Evolutionary conservation across 2,329 filamentous ascomycete species (phyloP), one percentile per base, ranked within the genome.

Genomic region (Nothophaeocryptopus gaeumannii): DNA sequence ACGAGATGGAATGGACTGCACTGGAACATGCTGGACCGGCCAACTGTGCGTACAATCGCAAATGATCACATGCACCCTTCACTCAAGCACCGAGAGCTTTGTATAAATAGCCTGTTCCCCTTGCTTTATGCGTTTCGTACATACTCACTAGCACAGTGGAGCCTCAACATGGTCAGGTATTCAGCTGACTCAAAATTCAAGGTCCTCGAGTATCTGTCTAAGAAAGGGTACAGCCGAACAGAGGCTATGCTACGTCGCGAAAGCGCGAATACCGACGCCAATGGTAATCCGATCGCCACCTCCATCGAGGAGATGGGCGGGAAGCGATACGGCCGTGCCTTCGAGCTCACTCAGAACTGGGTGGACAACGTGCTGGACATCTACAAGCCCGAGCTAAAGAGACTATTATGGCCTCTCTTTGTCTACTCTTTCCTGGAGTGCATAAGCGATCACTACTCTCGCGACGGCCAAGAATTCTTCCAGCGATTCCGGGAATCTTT

Each of bases 151-250:
- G 20, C 20, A 26, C 20, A 26, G 20, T 7, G 7, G 20, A 4
- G 4, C 20, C 7, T 39, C 39, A 49, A 11, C 39, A 51, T 50
- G 45, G 33, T 35, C 9, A 45, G 29, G 26, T 8, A 42, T 16
- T 32, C 51, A 38, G 41, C 57, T 62, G 37, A 61, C 47, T 11
- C 52, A 62, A 32, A 60, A 45, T 11, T 16, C 8, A 63, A 87
- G 84, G 85, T 99, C 3, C 91, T 96, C 8, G 93, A 99, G 62
- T 99, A 99, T 69, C 78, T 99, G 1, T 82, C 90, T 2, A 99
- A 99, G 70, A 91, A 96, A 59, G 93, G 93, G 0, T 99, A 96
- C 70, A 90, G 85, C 46, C 81, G 87, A 16, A 97, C 93, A 1
- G 93, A 99, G 70, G 88, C 92, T 14, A 88, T 93, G 67, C 88